Evolutionary conservation across 345 rosid species (phyloP).

Genomic region (Aquilaria yunnanensis): DNA sequence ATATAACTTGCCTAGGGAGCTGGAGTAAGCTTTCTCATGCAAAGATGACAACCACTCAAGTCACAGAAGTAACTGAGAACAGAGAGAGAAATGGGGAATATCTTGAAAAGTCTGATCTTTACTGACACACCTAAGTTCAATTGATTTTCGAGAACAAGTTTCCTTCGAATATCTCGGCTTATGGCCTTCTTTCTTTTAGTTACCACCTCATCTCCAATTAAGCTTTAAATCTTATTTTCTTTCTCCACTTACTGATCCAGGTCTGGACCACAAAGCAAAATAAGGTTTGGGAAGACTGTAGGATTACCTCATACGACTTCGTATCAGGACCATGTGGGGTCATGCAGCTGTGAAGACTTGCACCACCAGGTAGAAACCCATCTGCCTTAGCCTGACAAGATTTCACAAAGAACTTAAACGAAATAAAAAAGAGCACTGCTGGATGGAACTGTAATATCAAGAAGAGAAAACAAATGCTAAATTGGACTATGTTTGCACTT

Average conservation of each 20-base stretch:
- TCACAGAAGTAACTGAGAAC: not conserved
- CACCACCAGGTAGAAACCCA: conserved; percentile 91
- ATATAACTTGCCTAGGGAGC: too few species aligned
- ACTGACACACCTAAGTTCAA: too few species aligned
- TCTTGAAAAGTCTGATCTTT: too few species aligned
- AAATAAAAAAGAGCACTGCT: not conserved
- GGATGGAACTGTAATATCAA: not conserved
- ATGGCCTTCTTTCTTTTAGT: too few species aligned
- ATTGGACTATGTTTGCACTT: not conserved
- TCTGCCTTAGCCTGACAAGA: conserved; percentile 85
- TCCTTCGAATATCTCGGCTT: too few species aligned
- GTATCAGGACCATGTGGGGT: conserved; percentile 99
- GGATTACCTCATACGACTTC: conserved; percentile 70
- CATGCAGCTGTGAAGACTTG: conserved; percentile 97
- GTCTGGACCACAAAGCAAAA: not conserved
- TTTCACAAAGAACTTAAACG: too few species aligned
- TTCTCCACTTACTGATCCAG: too few species aligned
- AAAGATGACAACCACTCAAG: not conserved
- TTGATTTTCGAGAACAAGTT: too few species aligned
- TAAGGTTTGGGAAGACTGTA: not conserved
- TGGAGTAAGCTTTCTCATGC: too few species aligned
- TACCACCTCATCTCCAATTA: too few species aligned
- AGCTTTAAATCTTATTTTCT: too few species aligned
- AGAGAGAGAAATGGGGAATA: not conserved
- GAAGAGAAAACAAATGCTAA: not conserved